Conservation (phyloP, 2,329 filamentous ascomycete genomes). For the Aspergillus pseudoglaucus region DNA sequence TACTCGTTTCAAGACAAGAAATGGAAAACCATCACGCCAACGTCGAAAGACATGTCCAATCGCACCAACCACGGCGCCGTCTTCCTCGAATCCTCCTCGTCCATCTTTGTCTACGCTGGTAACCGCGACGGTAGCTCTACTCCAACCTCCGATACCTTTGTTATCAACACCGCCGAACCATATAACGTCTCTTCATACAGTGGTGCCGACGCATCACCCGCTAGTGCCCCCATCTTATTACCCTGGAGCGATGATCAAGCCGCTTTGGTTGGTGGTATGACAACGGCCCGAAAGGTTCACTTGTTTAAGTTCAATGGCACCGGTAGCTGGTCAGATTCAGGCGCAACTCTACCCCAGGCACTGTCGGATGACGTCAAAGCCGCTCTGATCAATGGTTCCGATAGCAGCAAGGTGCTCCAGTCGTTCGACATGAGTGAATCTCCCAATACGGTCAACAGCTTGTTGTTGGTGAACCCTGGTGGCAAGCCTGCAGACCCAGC, state of each 20-base stretch:
- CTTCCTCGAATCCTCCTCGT: conserved; percentile 64
- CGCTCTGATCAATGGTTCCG: conserved; percentile 61
- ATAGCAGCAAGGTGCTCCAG: conserved; percentile 71
- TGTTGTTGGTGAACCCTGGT: conserved; percentile 57
- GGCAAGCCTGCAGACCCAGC: conserved; percentile 48
- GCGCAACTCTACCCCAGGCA: conserved; percentile 55
- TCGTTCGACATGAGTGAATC: conserved; percentile 68
- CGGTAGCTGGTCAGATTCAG: conserved; percentile 61
- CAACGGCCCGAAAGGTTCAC: conserved; percentile 59
- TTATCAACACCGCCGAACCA: conserved; percentile 60
- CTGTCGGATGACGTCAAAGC: conserved; percentile 57
- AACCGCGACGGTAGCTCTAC: conserved; percentile 53
- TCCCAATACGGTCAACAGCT: conserved; percentile 68
- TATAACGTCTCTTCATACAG: conserved; percentile 56
- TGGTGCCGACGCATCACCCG: conserved; percentile 53
- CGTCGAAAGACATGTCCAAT: conserved; percentile 55
- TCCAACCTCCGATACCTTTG: conserved; percentile 67
- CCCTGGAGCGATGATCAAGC: conserved; percentile 66
- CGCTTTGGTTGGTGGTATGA: conserved; percentile 66
- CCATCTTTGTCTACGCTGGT: conserved; percentile 76
- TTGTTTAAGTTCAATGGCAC: conserved; percentile 55
- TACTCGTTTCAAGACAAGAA: conserved; percentile 52
- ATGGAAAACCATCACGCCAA: conserved; percentile 53
- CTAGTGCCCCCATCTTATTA: conserved; percentile 64
- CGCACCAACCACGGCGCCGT: conserved; percentile 68